phyloP scores from a whole-genome alignment of 306 rosid genomes.

The Cyclanthera cordifolia region DNA sequence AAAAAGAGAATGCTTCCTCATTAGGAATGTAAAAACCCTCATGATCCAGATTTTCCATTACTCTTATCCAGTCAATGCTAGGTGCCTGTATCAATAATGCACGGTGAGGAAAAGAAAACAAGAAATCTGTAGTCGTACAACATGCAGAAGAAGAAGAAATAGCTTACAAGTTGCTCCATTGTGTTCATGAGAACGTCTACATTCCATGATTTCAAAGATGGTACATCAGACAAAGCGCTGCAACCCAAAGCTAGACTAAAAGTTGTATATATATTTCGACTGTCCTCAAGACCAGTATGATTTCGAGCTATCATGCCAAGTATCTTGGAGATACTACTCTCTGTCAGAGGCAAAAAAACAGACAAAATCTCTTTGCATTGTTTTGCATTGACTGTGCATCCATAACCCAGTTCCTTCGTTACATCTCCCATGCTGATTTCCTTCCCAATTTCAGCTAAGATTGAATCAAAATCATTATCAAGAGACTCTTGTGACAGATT shows the following conservation, averaged over 20 bases:
- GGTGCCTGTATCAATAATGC: conserved; percentile 63
- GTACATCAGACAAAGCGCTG: conserved; percentile 50
- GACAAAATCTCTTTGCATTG: conserved; percentile 88
- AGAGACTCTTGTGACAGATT: conserved; percentile 43
- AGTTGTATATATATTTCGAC: conserved; percentile 48
- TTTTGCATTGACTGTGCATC: conserved; percentile 66
- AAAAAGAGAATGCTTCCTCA: conserved; percentile 79
- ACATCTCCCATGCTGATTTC: conserved; percentile 95
- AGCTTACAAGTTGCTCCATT: conserved; percentile 62
- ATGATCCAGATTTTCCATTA: conserved; percentile 79
- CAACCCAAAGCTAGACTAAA: conserved; percentile 62
- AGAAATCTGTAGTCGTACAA: neutral
- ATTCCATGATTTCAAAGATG: conserved; percentile 71
- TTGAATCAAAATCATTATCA: conserved; percentile 80
- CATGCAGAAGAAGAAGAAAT: neutral
- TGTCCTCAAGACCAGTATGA: conserved; percentile 79
- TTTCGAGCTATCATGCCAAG: conserved; percentile 75
- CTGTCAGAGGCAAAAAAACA: conserved; percentile 76
- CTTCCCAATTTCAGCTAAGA: conserved; percentile 89
- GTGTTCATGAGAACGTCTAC: conserved; percentile 79
- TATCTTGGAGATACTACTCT: conserved; percentile 55
- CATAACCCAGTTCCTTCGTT: conserved; percentile 94
- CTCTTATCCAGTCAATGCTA: conserved; percentile 55
- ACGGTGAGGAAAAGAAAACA: conserved; percentile 1
- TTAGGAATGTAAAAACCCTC: conserved; percentile 89